phyloP scores from a whole-genome alignment of 805 yeast species.

The Candida dendrica region DNA sequence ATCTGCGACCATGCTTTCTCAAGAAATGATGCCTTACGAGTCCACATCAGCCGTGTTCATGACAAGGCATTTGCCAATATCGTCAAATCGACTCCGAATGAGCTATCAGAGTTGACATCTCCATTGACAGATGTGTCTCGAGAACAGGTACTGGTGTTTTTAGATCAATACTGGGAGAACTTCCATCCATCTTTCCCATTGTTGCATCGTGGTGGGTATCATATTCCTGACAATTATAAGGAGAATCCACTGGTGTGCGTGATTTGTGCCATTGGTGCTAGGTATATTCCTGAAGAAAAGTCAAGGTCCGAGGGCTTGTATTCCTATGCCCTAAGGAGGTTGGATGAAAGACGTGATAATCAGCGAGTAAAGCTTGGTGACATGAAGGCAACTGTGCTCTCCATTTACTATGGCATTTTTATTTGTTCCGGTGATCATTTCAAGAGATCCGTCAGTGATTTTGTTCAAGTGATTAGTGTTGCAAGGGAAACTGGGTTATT shows the following conservation, averaged over 20 bases:
- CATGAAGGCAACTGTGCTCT: neutral
- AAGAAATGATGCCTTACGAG: neutral
- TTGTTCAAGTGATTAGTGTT: neutral
- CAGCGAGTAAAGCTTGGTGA: neutral
- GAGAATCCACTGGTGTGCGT: neutral
- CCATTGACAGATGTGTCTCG: neutral
- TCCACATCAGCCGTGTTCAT: neutral
- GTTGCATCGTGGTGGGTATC: slow-evolving; percentile 6
- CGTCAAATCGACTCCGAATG: neutral
- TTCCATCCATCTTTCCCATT: slow-evolving; percentile 9
- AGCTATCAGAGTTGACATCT: neutral
- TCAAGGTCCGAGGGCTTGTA: neutral
- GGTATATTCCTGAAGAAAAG: neutral
- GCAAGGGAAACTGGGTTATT: slow-evolving; percentile 1
- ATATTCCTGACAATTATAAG: neutral
- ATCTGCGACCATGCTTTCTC: neutral
- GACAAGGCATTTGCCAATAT: neutral
- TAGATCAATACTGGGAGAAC: slow-evolving; percentile 7
- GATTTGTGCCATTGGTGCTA: slow-evolving; percentile 1
- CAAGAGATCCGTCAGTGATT: neutral
- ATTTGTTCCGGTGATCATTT: neutral
- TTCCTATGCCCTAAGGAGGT: neutral
- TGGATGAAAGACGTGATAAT: neutral
- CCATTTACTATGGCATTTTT: neutral
- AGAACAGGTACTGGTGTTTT: neutral